phyloP scores from a whole-genome alignment of 768 basidiomycete genomes.

The Ephemerocybe angulata region DNA sequence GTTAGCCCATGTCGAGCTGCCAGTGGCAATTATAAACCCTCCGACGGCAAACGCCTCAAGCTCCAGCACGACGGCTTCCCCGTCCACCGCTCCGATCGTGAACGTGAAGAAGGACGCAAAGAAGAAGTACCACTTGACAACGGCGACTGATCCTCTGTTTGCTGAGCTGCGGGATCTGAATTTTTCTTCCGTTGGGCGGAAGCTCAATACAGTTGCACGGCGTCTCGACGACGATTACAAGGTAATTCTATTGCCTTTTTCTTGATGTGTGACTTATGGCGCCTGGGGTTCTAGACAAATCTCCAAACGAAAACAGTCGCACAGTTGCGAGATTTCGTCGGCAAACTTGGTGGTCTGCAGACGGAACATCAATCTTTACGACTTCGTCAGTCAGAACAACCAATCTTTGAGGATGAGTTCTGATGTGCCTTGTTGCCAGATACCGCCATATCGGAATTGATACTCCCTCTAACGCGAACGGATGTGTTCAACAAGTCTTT shows the following conservation, averaged over 20 bases:
- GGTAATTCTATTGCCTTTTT: slow-evolving; percentile 33
- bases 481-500: slow-evolving; percentile 88
- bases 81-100: slow-evolving; percentile 40
- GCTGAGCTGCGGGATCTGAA: slow-evolving; percentile 85
- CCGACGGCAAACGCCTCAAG: slow-evolving; percentile 47
- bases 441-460: slow-evolving; percentile 88
- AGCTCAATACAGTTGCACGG: slow-evolving; percentile 75
- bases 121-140: slow-evolving; percentile 85
- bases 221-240: slow-evolving; percentile 92
- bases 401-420: not conserved
- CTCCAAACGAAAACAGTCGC: slow-evolving; percentile 87
- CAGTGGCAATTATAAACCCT: slow-evolving; percentile 61
- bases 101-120: slow-evolving; percentile 72
- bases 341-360: slow-evolving; percentile 89
- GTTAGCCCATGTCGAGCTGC: slow-evolving; percentile 77
- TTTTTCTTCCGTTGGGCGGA: slow-evolving; percentile 83
- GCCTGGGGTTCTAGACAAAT: slow-evolving; percentile 49
- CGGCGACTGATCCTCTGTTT: slow-evolving; percentile 74
- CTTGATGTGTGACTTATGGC: slow-evolving; percentile 7
- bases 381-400: slow-evolving; percentile 61
- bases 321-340: slow-evolving; percentile 92
- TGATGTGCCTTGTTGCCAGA: slow-evolving; percentile 45
- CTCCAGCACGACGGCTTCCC: slow-evolving; percentile 29
- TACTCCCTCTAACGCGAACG: slow-evolving; percentile 79
- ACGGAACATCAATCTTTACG: slow-evolving; percentile 86